Base-by-base conservation (phyloP, 2,329 filamentous ascomycete species). In the Sclerotinia sclerotiorum region DNA sequence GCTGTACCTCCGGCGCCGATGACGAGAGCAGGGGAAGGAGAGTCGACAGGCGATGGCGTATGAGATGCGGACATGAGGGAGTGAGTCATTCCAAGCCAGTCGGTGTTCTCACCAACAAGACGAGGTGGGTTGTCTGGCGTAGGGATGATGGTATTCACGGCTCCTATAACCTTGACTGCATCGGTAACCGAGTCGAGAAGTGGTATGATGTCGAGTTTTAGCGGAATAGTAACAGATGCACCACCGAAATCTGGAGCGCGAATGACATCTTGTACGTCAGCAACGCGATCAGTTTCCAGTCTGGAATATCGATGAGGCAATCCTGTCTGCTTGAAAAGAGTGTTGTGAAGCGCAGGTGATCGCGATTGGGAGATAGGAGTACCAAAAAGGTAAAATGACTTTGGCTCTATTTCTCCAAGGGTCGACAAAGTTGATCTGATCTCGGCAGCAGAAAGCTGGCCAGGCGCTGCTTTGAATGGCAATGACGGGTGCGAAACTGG, bases 401-500 rank as follows among this genome's bases (percentile, higher is more conserved):
- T 91, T 8, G 88, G 80, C 58, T 89, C 83, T 65, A 97, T 88
- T 75, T 93, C 88, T 52, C 94, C 94, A 69, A 97, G 85, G 57
- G 97, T 81, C 1, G 90, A 85, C 32, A 97, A 83, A 2, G 89
- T 92, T 65, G 86, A 87, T 55, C 93, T 89, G 71, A 99, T 97
- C 74, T 99, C 94, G 2, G 88, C 86, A 0, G 94, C 93, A 5
- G 93, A 97, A 63, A 99, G 85, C 77, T 99, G 95, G 1, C 95
- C 95, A 5, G 95, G 94, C 0, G 95, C 95, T 51, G 95, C 94
- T 77, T 95, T 95, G 80, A 94, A 93, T 0, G 94, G 93, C n/a
- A 98, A 84, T 17, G 85, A 86, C 1, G 93, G 91, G 78, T 98
- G 95, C 3, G 93, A 93, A 19, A 99, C 95, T 0, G 95, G 95